Evolutionary conservation across 352 stramenopile species (phyloP), one percentile per base, ranked within the genome.

Genomic region (Pilasporangium apinafurcum): DNA sequence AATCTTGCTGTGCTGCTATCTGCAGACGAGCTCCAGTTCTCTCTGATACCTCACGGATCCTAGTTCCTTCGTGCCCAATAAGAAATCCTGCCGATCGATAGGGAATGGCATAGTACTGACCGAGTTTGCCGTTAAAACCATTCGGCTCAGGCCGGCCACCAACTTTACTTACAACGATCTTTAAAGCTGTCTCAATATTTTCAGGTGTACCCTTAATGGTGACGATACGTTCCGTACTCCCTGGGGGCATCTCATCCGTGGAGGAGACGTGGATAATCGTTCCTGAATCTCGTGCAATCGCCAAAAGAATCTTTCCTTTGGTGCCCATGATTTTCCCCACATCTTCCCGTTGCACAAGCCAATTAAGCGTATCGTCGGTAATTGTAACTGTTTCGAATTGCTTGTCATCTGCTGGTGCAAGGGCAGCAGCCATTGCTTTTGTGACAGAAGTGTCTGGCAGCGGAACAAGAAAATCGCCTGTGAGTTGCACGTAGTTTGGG

Each of bases 61-160:
- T 65, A 0, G 37, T 38, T 7, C 77, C 77, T 14, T 79, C 53
- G 0, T 56, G 35, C 1, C 73, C 74, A 22, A 89, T 86, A 13
- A 89, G 46, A 40, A 50, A 68, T 8, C 73, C 73, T 2, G 69
- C 54, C 1, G 64, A 44, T 24, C 54, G 42, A 27, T 67, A 75
- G 14, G 77, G 77, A 30, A 89, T 70, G 17, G 75, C 77, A 48
- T 76, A 89, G 37, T 86, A 86, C 35, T 81, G 63, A 1, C 73
- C 69, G 6, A 59, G 43, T 29, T 68, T 59, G n/a, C 48, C 48
- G n/a, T 54, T 65, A 10, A 42, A 21, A 8, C 48, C 48, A 16
- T 12, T 27, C 7, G 37, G 50, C 27, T 85, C 59, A 3, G 60
- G 43, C 5, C 59, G 64, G 2, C 77, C 77, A 14, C 71, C 71